Conservation (phyloP, 805 yeast species). For the Saccharomycopsis guyanensis region DNA sequence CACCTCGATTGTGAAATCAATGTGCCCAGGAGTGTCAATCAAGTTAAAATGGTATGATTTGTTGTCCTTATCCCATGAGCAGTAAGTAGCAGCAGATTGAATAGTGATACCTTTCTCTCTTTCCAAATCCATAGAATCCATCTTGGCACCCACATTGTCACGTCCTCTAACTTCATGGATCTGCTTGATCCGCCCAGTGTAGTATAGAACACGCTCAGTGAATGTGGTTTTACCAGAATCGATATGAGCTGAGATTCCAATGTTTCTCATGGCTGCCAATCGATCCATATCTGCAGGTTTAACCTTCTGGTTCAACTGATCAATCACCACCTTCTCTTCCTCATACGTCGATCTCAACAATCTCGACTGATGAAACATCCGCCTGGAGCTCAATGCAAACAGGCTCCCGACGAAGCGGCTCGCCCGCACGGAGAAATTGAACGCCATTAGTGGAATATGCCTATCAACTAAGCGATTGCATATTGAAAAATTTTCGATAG, state of each 20-base stretch:
- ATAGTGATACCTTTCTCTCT: slow-evolving; percentile 98
- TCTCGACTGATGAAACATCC: slow-evolving; percentile 31
- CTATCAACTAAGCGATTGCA: too few relatives aligned
- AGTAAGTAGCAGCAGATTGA: slow-evolving; percentile 97
- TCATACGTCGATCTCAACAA: slow-evolving; percentile 41
- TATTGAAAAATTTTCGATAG: too few relatives aligned
- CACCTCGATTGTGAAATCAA: slow-evolving; percentile 97
- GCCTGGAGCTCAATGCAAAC: slow-evolving; percentile 5
- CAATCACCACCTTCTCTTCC: slow-evolving; percentile 65
- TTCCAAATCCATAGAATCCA: slow-evolving; percentile 99
- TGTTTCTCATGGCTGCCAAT: slow-evolving; percentile 68
- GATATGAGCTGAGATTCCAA: slow-evolving; percentile 96
- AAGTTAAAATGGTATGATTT: slow-evolving; percentile 78
- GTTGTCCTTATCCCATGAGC: slow-evolving; percentile 82
- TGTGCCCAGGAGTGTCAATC: slow-evolving; percentile 98
- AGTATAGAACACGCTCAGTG: slow-evolving; percentile 92
- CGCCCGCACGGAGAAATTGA: too few relatives aligned
- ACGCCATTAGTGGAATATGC: too few relatives aligned
- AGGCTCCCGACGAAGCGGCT: neutral
- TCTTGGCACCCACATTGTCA: slow-evolving; percentile 97
- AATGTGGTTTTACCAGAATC: slow-evolving; percentile 98
- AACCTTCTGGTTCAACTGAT: slow-evolving; percentile 38
- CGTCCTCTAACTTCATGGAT: slow-evolving; percentile 96
- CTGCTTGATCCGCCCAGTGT: slow-evolving; percentile 94
- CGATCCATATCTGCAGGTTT: slow-evolving; percentile 48